phyloP scores from a whole-genome alignment of 805 yeast genomes.

The Yarrowia keelungensis region DNA sequence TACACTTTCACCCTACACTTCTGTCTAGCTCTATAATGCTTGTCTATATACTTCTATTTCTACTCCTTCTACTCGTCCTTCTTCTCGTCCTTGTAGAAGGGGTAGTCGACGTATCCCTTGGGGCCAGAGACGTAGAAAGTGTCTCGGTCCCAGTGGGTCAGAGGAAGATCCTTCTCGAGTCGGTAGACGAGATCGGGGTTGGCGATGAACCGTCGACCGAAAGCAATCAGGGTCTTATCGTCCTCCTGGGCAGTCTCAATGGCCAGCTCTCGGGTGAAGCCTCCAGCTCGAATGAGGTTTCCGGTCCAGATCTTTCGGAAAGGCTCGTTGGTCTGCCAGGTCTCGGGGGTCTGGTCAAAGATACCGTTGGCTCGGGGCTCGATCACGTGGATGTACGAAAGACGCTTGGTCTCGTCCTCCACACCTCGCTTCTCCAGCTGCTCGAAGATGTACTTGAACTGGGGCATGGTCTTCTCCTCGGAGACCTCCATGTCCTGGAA shows the following conservation, averaged over 20 bases:
- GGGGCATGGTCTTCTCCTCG: conserved; percentile 41
- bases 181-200: conserved; percentile 63
- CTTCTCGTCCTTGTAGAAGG: conserved; percentile 42
- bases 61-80: not conserved
- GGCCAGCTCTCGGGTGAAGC: conserved; percentile 41
- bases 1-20: too few relatives aligned
- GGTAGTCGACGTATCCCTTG: conserved; percentile 57
- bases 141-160: conserved; percentile 56
- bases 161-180: conserved; percentile 53
- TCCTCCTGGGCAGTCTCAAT: conserved; percentile 46
- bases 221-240: conserved; percentile 48
- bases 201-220: conserved; percentile 60
- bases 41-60: not conserved
- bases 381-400: conserved; percentile 52
- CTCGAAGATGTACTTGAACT: conserved; percentile 53
- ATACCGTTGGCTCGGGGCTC: conserved; percentile 51
- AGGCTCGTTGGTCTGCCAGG: conserved; percentile 40
- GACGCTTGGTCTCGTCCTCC: conserved; percentile 45
- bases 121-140: conserved; percentile 56
- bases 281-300: conserved; percentile 54
- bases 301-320: conserved; percentile 56
- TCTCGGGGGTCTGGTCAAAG: conserved; percentile 43
- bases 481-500: conserved; percentile 40
- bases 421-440: conserved; percentile 54
- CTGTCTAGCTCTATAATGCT: conserved; percentile 5